Conservation (phyloP, 2,329 filamentous ascomycete species). For the Pyrenochaeta sp. region DNA sequence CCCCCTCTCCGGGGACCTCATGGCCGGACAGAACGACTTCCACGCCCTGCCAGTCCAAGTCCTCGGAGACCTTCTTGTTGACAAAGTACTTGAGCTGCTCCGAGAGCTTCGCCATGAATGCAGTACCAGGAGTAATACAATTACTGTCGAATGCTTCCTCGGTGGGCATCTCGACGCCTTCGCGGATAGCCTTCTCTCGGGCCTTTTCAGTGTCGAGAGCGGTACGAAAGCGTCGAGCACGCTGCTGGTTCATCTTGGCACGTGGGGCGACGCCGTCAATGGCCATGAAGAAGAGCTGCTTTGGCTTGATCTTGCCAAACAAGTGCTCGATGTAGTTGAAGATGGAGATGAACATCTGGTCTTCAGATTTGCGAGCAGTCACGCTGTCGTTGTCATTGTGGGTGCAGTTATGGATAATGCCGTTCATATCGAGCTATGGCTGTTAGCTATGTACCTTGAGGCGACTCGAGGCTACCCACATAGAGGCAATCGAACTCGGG, state of each 20-base stretch:
- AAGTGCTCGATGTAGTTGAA: conserved; percentile 99
- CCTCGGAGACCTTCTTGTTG: conserved; percentile 97
- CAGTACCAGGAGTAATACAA: conserved; percentile 96
- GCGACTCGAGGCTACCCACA: conserved; percentile 55
- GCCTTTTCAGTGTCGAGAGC: conserved; percentile 89
- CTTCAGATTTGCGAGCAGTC: conserved; percentile 91
- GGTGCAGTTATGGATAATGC: conserved; percentile 98
- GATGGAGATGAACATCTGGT: conserved; percentile 99
- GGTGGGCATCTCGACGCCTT: conserved; percentile 92
- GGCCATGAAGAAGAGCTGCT: conserved; percentile 99
- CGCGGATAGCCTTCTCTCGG: conserved; percentile 87
- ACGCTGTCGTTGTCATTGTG: conserved; percentile 95
- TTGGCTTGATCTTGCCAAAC: conserved; percentile 98
- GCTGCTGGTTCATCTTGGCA: conserved; percentile 99
- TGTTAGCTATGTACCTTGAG: conserved; percentile 17
- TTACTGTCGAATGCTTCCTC: conserved; percentile 98
- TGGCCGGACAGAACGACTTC: conserved; percentile 97
- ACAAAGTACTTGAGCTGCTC: conserved; percentile 97
- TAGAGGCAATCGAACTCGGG: conserved; percentile 99
- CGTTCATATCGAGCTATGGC: conserved; percentile 88
- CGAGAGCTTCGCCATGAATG: conserved; percentile 97
- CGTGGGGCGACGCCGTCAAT: conserved; percentile 97
- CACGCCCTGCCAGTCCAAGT: conserved; percentile 96
- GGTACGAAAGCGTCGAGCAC: conserved; percentile 91
- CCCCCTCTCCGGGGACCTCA: conserved; percentile 96